These are phyloP conservation scores for Avicennia marina DNA, from an alignment of 257 asterid genomes.

Conservation along the genomic window DNA sequence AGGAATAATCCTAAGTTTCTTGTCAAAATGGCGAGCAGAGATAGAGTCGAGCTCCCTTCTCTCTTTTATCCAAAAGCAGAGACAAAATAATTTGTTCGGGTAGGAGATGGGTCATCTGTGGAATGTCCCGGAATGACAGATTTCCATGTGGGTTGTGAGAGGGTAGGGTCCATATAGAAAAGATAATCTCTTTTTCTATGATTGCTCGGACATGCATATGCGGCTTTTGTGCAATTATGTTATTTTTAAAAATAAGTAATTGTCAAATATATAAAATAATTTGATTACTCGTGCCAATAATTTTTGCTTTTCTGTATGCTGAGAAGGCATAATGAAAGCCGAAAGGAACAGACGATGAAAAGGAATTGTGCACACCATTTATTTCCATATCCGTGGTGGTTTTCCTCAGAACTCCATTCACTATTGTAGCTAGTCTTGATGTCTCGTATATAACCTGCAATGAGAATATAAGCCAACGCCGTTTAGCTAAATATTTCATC, in stretches of 20 bases:
- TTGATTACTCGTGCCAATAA: constrained; percentile 14
- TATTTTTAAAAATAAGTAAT: no score
- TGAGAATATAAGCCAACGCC: not conserved
- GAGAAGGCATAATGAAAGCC: constrained; percentile 18
- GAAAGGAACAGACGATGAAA: not conserved
- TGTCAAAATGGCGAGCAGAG: constrained; percentile 19
- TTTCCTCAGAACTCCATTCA: constrained; percentile 61
- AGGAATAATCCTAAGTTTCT: constrained; percentile 20
- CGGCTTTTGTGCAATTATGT: no score
- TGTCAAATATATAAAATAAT: constrained; percentile 15
- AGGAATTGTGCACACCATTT: constrained; percentile 41
- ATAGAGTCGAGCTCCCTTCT: constrained; percentile 18
- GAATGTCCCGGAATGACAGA: constrained; percentile 37
- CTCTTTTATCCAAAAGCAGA: constrained; percentile 34
- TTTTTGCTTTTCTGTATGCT: constrained; percentile 1
- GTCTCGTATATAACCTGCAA: constrained; percentile 65
- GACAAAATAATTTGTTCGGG: constrained; percentile 44
- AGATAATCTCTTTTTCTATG: constrained; percentile 35
- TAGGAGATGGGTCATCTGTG: constrained; percentile 40
- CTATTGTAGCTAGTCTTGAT: constrained; percentile 62
- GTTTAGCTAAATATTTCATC: constrained; percentile 19
- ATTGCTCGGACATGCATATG: constrained; percentile 27
- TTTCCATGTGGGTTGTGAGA: constrained; percentile 58
- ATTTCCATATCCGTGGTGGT: constrained; percentile 59
- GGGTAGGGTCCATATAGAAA: constrained; percentile 60